A percentile compares a stretch with the other conserved stretches of the same genome.
phyloP scores from a whole-genome alignment of 2,329 filamentous ascomycete genomes.

The Didymella arachidicola region DNA sequence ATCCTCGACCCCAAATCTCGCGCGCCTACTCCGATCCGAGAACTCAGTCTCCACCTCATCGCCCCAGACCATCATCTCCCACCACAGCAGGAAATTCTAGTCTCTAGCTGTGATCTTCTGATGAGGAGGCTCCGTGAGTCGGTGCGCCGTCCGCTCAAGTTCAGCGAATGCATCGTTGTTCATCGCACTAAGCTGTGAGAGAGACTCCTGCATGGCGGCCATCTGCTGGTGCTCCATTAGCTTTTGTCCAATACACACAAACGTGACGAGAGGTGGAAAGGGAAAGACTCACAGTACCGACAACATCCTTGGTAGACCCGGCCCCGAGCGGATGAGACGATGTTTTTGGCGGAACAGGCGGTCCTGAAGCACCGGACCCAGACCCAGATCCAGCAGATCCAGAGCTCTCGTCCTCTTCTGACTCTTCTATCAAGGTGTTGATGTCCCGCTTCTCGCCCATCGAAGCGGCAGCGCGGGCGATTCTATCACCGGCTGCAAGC shows the following conservation, averaged over 20 bases:
- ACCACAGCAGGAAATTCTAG: constrained; percentile 29
- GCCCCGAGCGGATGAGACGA: constrained; percentile 15
- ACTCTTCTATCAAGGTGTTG: constrained; percentile 41
- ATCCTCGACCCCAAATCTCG: neutral
- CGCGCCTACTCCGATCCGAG: neutral
- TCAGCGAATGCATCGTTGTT: constrained; percentile 48
- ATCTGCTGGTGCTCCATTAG: constrained; percentile 50
- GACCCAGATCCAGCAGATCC: neutral
- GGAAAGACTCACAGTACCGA: constrained; percentile 47
- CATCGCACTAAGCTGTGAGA: constrained; percentile 46
- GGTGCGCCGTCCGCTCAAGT: constrained; percentile 43
- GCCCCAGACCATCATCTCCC: constrained; percentile 20
- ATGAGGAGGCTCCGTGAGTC: constrained; percentile 30
- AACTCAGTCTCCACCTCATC: neutral
- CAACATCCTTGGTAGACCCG: constrained; percentile 34
- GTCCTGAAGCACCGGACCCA: neutral
- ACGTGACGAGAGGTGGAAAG: neutral
- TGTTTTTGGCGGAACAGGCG: constrained; percentile 9
- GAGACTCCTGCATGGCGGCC: constrained; percentile 49
- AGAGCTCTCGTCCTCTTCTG: constrained; percentile 30
- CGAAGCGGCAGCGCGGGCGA: constrained; percentile 46
- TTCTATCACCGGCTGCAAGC: constrained; percentile 46
- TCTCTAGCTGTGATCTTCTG: constrained; percentile 35
- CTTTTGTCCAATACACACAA: constrained; percentile 2
- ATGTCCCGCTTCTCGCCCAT: constrained; percentile 47